Conservation (phyloP, 768 basidiomycete species). For the Sporobolomyces phaffii region DNA sequence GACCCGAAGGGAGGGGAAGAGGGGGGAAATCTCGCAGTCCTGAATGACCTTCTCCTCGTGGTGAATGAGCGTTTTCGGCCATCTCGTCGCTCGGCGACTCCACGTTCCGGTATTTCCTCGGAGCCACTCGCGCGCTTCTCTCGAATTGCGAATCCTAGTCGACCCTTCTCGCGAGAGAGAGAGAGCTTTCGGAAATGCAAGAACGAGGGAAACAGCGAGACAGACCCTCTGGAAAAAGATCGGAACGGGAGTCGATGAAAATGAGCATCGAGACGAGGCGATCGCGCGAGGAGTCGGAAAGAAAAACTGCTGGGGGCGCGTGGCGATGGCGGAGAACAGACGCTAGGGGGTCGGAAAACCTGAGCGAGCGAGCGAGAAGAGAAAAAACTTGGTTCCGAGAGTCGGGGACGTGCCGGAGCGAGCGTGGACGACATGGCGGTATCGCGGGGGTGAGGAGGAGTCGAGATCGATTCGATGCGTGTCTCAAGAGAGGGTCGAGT, state of each 20-base stretch:
- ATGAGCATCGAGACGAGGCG: not conserved
- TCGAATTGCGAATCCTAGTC: not conserved
- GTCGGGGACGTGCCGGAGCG: no score
- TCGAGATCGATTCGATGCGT: no score
- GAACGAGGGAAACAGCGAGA: not conserved
- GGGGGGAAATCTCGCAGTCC: not conserved
- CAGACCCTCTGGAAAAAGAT: not conserved
- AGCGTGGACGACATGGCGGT: no score
- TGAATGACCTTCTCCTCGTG: constrained; percentile 11
- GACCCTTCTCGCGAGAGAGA: not conserved
- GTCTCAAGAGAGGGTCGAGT: no score
- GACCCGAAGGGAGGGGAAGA: not conserved
- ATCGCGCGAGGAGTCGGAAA: constrained; percentile 9
- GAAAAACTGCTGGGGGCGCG: constrained; percentile 5
- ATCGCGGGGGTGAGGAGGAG: no score
- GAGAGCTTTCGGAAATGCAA: not conserved
- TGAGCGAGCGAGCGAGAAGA: no score
- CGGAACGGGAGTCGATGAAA: not conserved
- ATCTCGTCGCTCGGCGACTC: not conserved
- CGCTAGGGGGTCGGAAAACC: not conserved
- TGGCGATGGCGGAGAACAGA: not conserved
- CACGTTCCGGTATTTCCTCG: no score
- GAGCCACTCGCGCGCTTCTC: no score
- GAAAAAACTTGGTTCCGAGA: no score
- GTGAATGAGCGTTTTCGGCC: not conserved